Conservation (phyloP, 352 stramenopile genomes). For the Blastocystis sp. region DNA sequence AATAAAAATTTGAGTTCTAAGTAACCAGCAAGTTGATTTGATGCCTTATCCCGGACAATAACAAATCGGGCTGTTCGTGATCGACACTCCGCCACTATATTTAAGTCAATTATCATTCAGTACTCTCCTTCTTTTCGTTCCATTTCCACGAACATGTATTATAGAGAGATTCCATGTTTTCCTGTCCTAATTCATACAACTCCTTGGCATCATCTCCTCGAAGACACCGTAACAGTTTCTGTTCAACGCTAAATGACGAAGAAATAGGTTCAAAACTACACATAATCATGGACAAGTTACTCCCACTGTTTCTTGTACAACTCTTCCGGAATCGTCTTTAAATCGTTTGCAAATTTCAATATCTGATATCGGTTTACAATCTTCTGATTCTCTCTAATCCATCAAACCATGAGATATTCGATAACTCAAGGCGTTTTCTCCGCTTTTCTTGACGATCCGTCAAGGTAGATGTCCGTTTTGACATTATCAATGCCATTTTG, state of each 20-base stretch:
- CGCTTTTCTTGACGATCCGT: neutral
- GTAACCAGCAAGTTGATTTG: conserved; percentile 14
- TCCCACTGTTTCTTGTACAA: neutral
- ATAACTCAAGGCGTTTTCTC: neutral
- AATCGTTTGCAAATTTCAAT: neutral
- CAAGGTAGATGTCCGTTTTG: neutral
- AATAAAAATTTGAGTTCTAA: neutral
- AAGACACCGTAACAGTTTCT: neutral
- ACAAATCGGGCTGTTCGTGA: neutral
- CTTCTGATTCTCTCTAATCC: conserved; percentile 23
- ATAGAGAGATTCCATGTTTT: conserved; percentile 42
- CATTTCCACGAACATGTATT: conserved; percentile 39
- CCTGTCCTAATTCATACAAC: neutral
- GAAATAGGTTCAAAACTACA: conserved; percentile 5
- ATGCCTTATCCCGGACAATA: neutral
- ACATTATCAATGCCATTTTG: neutral
- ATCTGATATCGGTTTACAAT: neutral
- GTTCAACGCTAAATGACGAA: neutral
- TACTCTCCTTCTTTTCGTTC: conserved; percentile 51
- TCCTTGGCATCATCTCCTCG: neutral
- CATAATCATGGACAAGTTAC: neutral
- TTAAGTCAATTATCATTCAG: neutral
- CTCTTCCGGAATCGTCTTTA: neutral
- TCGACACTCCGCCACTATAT: conserved; percentile 23
- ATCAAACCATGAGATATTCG: neutral